phyloP scores from a whole-genome alignment of 768 basidiomycete species.

The Pseudohyphozyma bogoriensis region DNA sequence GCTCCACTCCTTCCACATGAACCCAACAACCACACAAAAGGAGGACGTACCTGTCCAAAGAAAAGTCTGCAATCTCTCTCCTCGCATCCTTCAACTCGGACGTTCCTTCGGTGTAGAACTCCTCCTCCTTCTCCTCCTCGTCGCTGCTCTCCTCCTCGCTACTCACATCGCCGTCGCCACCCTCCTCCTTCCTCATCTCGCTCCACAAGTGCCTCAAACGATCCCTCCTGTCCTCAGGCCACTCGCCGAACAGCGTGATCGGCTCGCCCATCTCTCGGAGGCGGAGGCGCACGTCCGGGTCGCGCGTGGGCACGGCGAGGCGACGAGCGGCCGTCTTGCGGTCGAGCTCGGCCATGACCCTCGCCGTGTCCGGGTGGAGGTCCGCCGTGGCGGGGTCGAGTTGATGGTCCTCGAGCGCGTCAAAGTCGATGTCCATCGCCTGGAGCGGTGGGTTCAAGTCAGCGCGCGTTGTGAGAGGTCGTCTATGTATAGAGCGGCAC shows the following conservation, averaged over 20 bases:
- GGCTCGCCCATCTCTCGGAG: slow-evolving; percentile 91
- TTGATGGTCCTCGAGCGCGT: slow-evolving; percentile 18
- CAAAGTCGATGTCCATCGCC: slow-evolving; percentile 26
- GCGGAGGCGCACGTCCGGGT: slow-evolving; percentile 77
- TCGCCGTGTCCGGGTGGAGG: slow-evolving; percentile 36
- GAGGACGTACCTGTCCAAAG: slow-evolving; percentile 85
- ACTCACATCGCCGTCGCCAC: slow-evolving; percentile 46
- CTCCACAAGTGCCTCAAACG: slow-evolving; percentile 46
- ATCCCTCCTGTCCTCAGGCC: slow-evolving; percentile 64
- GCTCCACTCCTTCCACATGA: neutral
- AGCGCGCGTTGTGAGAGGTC: too few relatives aligned
- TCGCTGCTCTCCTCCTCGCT: slow-evolving; percentile 10
- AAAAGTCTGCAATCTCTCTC: slow-evolving; percentile 79
- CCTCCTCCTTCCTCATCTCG: slow-evolving; percentile 46
- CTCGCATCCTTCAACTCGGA: slow-evolving; percentile 77
- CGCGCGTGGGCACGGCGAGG: slow-evolving; percentile 94
- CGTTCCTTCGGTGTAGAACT: slow-evolving; percentile 90
- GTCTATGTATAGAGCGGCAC: too few relatives aligned
- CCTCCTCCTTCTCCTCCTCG: slow-evolving; percentile 56
- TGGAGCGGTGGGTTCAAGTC: too few relatives aligned
- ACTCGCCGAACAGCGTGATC: slow-evolving; percentile 91
- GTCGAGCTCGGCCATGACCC: slow-evolving; percentile 89
- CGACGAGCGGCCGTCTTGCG: slow-evolving; percentile 88
- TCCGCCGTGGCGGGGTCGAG: slow-evolving; percentile 16
- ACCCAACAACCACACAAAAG: too few relatives aligned